phyloP scores from a whole-genome alignment of 108 stramenopile species.

The Stephanodiscus triporus region DNA sequence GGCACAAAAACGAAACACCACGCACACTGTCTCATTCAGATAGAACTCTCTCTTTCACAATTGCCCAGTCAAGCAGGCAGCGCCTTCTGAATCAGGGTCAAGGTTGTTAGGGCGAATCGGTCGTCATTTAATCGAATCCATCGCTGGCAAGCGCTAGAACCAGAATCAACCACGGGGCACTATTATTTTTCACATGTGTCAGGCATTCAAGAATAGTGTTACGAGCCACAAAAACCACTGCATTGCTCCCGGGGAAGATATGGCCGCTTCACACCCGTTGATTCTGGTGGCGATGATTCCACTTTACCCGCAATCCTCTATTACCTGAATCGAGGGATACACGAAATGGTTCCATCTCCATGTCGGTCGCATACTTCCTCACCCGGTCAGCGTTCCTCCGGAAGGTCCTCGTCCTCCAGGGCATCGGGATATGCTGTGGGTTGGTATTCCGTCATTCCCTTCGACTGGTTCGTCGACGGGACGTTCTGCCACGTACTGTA shows the following conservation, averaged over 20 bases:
- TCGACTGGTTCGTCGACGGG: conserved; percentile 44
- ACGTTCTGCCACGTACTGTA: conserved; percentile 52
- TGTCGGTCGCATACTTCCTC: conserved; percentile 41
- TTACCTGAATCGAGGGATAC: conserved; percentile 62
- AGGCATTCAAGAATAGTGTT: background rate
- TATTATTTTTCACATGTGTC: background rate
- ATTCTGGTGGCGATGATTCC: conserved; percentile 16
- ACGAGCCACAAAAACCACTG: background rate
- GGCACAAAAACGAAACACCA: too few relatives aligned
- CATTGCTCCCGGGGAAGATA: conserved; percentile 1
- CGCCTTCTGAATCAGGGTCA: too few relatives aligned
- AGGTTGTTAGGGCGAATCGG: too few relatives aligned
- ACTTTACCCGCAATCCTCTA: conserved; percentile 34
- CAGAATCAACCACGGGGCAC: background rate
- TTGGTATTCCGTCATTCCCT: conserved; percentile 55
- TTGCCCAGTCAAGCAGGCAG: too few relatives aligned
- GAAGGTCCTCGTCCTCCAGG: conserved; percentile 38
- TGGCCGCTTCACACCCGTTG: conserved; percentile 31
- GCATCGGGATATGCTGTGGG: conserved; percentile 52
- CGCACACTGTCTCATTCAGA: too few relatives aligned
- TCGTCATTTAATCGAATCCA: too few relatives aligned
- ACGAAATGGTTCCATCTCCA: conserved; percentile 66
- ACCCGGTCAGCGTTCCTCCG: conserved; percentile 46
- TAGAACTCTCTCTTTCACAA: too few relatives aligned
- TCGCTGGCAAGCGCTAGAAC: background rate